A percentile compares a stretch with the other conserved stretches of the same genome.
These are phyloP conservation scores for Psilocybe subaeruginosa DNA, from an alignment of 768 basidiomycete genomes.

Conservation along the genomic window DNA sequence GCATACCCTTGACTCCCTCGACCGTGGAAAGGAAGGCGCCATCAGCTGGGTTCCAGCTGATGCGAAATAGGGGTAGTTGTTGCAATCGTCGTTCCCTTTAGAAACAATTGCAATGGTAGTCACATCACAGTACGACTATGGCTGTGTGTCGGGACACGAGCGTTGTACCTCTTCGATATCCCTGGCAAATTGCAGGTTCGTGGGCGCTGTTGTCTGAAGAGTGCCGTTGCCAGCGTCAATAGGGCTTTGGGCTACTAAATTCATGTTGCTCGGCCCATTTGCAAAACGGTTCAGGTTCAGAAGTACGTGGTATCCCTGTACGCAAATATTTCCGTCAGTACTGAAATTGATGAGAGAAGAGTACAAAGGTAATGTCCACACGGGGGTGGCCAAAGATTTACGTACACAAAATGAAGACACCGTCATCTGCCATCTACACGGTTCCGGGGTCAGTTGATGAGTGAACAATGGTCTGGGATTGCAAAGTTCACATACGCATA, in stretches of 20 bases:
- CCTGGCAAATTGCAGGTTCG: neutral
- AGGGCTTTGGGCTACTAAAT: too few species aligned
- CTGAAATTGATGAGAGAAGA: neutral
- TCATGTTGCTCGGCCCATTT: neutral
- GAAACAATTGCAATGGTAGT: neutral
- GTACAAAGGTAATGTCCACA: neutral
- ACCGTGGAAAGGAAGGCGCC: slow-evolving; percentile 73
- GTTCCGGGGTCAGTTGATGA: neutral
- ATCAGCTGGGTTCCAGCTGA: slow-evolving; percentile 78
- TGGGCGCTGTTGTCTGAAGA: too few species aligned
- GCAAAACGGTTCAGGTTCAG: slow-evolving; percentile 46
- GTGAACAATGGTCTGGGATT: neutral
- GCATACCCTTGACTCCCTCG: slow-evolving; percentile 63
- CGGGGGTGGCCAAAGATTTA: neutral
- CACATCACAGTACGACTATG: neutral
- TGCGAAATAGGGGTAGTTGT: neutral
- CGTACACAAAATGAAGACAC: slow-evolving; percentile 7
- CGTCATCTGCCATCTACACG: neutral
- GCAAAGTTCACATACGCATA: neutral
- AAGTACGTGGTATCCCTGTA: neutral
- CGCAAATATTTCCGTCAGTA: neutral
- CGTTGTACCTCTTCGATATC: neutral
- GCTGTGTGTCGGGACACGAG: neutral
- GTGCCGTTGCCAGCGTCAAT: too few species aligned
- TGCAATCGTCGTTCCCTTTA: neutral